These are phyloP conservation scores for Sherardia arvensis DNA, from an alignment of 257 asterid species.

Conservation along the genomic window DNA sequence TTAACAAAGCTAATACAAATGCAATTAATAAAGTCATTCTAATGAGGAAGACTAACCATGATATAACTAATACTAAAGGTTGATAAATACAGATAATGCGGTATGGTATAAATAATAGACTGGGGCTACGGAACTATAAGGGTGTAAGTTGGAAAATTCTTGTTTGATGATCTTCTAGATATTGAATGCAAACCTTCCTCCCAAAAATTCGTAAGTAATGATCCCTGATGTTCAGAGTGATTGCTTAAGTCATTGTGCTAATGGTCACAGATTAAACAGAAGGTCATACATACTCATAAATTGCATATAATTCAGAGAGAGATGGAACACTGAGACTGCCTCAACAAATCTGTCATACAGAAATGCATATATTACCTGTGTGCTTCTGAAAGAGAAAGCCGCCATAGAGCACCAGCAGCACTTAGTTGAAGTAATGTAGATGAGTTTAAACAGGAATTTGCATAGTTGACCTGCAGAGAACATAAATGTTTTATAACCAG, in stretches of 20 bases:
- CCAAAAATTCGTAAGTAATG: not conserved
- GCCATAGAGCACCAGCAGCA: constrained; percentile 49
- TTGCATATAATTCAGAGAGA: not conserved
- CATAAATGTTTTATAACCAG: constrained; percentile 6
- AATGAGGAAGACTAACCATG: not conserved
- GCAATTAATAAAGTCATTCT: not conserved
- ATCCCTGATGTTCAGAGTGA: not conserved
- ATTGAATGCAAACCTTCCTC: not conserved
- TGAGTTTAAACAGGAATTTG: constrained; percentile 37
- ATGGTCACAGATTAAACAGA: not conserved
- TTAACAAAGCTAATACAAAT: constrained; percentile 52
- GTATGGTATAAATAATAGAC: too few relatives aligned
- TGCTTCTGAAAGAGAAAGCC: constrained; percentile 49
- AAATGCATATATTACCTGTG: constrained; percentile 41
- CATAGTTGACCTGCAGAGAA: constrained; percentile 31
- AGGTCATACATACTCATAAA: not conserved
- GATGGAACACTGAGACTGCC: not conserved
- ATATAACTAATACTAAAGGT: not conserved
- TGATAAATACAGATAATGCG: not conserved
- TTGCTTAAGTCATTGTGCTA: not conserved
- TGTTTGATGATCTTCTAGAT: not conserved
- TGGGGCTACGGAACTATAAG: not conserved
- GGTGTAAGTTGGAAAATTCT: not conserved
- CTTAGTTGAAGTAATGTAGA: constrained; percentile 37
- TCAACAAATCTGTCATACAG: not conserved